phyloP scores from a whole-genome alignment of 805 yeast genomes.

The Saturnispora hagleri region DNA sequence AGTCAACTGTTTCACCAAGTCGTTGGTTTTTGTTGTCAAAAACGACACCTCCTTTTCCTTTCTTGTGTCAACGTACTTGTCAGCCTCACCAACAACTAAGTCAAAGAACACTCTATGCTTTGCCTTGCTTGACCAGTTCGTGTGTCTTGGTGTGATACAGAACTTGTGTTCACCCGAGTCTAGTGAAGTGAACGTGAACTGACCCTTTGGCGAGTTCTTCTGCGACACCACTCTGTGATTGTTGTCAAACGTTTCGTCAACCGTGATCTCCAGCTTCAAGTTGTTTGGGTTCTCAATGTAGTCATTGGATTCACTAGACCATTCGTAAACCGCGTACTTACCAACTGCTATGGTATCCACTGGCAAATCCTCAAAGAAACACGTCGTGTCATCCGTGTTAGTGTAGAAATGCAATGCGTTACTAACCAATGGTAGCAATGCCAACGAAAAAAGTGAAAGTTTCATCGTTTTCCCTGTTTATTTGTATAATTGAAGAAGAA shows the following conservation, averaged over 20 bases:
- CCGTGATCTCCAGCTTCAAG: conserved; percentile 56
- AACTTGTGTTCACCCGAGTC: conserved; percentile 75
- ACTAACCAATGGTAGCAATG: conserved; percentile 13
- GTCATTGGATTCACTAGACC: conserved; percentile 35
- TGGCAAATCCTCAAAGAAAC: conserved; percentile 78
- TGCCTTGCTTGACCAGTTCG: conserved; percentile 37
- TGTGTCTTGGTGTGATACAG: conserved; percentile 50
- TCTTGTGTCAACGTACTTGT: conserved; percentile 57
- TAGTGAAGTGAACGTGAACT: conserved; percentile 62
- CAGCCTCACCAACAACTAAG: conserved; percentile 57
- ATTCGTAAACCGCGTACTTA: conserved; percentile 60
- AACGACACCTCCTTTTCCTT: conserved; percentile 47
- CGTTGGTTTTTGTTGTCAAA: conserved; percentile 48
- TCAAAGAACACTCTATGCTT: conserved; percentile 64
- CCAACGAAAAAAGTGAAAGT: neutral
- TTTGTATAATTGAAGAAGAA: neutral
- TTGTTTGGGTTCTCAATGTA: conserved; percentile 43
- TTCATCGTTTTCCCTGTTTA: neutral
- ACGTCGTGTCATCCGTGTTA: conserved; percentile 63
- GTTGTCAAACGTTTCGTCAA: conserved; percentile 71
- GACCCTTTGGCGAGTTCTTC: conserved; percentile 55
- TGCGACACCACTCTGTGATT: conserved; percentile 68
- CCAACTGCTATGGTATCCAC: conserved; percentile 76
- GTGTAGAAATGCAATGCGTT: conserved; percentile 69
- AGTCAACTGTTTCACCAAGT: conserved; percentile 44